Base-by-base conservation (phyloP, 2,329 filamentous ascomycete genomes). In the Talaromyces sp. region DNA sequence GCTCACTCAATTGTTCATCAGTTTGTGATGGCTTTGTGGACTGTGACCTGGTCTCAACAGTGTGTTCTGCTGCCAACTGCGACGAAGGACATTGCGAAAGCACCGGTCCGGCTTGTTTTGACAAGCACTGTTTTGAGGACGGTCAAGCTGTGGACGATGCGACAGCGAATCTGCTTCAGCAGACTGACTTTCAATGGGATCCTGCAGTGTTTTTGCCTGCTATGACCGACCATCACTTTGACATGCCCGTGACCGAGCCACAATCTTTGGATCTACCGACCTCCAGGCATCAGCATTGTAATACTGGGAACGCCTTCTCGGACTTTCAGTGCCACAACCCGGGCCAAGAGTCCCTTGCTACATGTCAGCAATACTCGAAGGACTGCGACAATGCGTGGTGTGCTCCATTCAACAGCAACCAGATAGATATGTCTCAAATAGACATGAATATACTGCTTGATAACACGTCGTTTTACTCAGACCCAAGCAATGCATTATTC, bases 1-100 rank as follows among this genome's bases (percentile, higher is more conserved):
- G 77, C 65, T 73, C 75, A 33, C 67, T 75, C 66, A 73, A 74
- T 56, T 80, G 78, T 63, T 73, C 72, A 19, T 79, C 78, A 11
- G 70, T 77, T 22, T 80, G 78, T 66, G 78, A 79, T 61, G 77
- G 77, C 47, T 79, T 79, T 61, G 71, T 76, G 19, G 77, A 78
- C 41, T 80, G 78, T 66, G 75, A 78, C 60, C 73, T 74, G 39
- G 73, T 72, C 8, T 66, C 64, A 10, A 77, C 72, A 2, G 71
- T 73, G 13, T 80, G 78, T 68, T 78, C 78, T 1, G 73, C 73
- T 37, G 69, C 73, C 17, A 69, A 73, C 49, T 77, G 75, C 62
- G 71, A 70, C 6, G 64, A 67, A 19, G 27, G 41, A 33, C 67
- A 73, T 49, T 77, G 75, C 67, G 69, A 74, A 54, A 72, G 62